These are phyloP conservation scores for Cytospora piceicola DNA, from an alignment of 2,329 filamentous ascomycete genomes.

Conservation along the genomic window DNA sequence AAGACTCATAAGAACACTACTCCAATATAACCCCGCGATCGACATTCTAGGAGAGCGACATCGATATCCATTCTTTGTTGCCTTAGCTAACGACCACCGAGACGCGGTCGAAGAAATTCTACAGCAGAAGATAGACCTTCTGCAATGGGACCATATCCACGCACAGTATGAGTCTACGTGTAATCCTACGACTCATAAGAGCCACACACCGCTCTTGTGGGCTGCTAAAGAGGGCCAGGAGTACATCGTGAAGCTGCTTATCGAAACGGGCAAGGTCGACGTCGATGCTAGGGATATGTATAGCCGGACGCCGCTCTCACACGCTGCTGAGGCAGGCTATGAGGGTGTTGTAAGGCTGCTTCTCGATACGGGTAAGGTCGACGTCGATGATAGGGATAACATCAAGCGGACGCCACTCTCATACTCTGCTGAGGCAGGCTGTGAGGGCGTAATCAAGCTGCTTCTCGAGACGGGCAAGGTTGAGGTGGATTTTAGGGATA, in stretches of 20 bases:
- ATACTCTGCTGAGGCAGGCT: no score
- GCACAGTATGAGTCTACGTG: background rate
- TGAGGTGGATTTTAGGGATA: no score
- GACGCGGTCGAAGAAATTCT: constrained; percentile 19
- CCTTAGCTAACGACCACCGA: constrained; percentile 22
- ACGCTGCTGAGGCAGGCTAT: background rate
- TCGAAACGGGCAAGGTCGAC: no score
- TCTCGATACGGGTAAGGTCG: background rate
- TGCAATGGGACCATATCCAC: background rate
- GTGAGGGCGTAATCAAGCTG: no score
- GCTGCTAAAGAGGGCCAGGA: no score
- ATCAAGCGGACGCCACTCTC: constrained; percentile 21
- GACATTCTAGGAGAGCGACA: constrained; percentile 18
- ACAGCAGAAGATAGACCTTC: background rate
- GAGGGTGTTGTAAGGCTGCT: constrained; percentile 6
- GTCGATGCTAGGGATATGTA: no score
- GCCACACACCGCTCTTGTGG: constrained; percentile 13
- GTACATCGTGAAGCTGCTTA: no score
- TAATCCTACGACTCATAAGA: background rate
- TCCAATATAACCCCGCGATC: background rate
- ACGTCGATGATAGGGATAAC: no score
- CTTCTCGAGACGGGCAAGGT: no score
- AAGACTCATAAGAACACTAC: constrained; percentile 18
- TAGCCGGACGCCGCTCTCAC: no score
- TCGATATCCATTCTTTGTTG: constrained; percentile 29